Evolutionary conservation across 1,284 basidiomycete genomes (phyloP).

Genomic region (Boletus hoseneyae): DNA sequence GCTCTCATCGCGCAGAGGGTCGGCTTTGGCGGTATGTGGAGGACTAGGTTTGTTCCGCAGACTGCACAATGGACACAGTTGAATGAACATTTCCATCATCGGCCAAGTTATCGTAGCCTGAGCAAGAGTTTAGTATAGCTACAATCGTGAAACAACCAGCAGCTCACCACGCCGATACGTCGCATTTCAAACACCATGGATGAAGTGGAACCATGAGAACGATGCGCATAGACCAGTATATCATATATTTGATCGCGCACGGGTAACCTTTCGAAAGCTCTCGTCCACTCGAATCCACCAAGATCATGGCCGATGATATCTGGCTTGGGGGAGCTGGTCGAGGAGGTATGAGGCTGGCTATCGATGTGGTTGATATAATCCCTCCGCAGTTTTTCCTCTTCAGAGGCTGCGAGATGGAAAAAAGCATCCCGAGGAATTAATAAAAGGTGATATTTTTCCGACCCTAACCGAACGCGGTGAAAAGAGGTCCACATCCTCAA

Average conservation of each 20-base stretch:
- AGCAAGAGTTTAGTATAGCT: conserved; percentile 10
- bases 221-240: conserved; percentile 61
- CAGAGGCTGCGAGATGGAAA: conserved; percentile 46
- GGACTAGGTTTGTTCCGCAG: conserved; percentile 28
- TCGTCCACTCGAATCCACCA: conserved; percentile 36
- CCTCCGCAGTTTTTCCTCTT: conserved; percentile 44
- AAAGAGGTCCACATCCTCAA: conserved; percentile 53
- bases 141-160: conserved; percentile 1
- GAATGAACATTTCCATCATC: conserved; percentile 65
- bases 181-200: conserved; percentile 55
- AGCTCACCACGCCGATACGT: conserved; percentile 56
- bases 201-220: conserved; percentile 50
- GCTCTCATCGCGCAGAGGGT: conserved; percentile 18
- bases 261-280: conserved; percentile 58
- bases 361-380: conserved; percentile 46
- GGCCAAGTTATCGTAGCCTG: conserved; percentile 70
- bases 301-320: conserved; percentile 26
- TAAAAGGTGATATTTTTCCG: conserved; percentile 53
- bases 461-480: conserved; percentile 61
- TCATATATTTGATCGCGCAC: conserved; percentile 67
- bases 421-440: conserved; percentile 59
- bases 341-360: conserved; percentile 18
- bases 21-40: conserved; percentile 21
- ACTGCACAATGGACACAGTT: conserved; percentile 61
- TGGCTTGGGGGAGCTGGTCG: conserved; percentile 18